Conservation (phyloP, 2,329 filamentous ascomycete species). For the Helotiales sp. region DNA sequence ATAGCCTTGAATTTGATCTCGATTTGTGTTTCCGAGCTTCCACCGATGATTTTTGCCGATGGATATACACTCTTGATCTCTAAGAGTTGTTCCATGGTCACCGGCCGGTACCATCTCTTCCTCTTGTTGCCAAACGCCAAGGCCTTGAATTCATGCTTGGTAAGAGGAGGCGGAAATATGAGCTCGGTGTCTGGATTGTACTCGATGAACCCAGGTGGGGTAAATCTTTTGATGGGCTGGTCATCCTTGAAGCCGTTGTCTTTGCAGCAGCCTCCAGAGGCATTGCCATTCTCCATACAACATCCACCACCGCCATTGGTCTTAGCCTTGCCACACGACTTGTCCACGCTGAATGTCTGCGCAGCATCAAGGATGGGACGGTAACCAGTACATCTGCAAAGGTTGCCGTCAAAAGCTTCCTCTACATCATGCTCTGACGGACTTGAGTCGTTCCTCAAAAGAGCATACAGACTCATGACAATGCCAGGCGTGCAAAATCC, state of each 20-base stretch:
- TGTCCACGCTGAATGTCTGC: conserved; percentile 71
- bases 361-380: conserved; percentile 91
- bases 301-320: conserved; percentile 58
- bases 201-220: conserved; percentile 87
- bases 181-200: conserved; percentile 93
- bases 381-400: conserved; percentile 94
- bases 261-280: conserved; percentile 68
- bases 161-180: conserved; percentile 86
- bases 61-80: conserved; percentile 88
- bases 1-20: conserved; percentile 98
- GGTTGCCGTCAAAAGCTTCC: conserved; percentile 94
- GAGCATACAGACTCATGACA: conserved; percentile 94
- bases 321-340: conserved; percentile 50
- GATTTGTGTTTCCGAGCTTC: conserved; percentile 96
- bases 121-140: conserved; percentile 91
- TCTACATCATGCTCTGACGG: conserved; percentile 84
- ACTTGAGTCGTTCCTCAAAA: conserved; percentile 78
- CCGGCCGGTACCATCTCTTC: conserved; percentile 90
- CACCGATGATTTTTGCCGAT: conserved; percentile 89
- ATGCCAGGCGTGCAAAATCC: conserved; percentile 95
- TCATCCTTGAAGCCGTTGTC: conserved; percentile 50
- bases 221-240: conserved; percentile 67
- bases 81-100: conserved; percentile 81
- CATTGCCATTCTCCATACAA: conserved; percentile 65
- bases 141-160: conserved; percentile 78